phyloP scores from a whole-genome alignment of 306 rosid genomes.

The Hylodesmum podocarpum region DNA sequence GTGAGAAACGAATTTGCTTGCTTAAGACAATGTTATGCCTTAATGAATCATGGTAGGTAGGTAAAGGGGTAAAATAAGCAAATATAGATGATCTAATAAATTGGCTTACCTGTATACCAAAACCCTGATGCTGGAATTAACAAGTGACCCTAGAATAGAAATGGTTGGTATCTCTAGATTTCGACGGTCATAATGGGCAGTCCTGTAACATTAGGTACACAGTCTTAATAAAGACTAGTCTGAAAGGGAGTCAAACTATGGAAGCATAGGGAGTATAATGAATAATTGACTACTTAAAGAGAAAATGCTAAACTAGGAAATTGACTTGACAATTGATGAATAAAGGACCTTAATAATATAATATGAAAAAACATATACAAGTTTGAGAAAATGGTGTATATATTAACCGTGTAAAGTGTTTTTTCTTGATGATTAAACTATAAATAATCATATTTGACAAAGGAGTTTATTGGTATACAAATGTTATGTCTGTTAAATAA shows the following conservation, averaged over 20 bases:
- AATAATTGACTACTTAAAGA: too few species aligned
- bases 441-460: too few species aligned
- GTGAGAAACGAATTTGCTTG: not conserved
- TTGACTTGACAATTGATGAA: not conserved
- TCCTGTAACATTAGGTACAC: not conserved
- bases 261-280: not conserved
- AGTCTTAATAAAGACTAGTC: not conserved
- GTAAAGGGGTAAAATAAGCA: not conserved
- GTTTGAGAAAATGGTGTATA: too few species aligned
- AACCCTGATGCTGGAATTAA: slow-evolving; percentile 36
- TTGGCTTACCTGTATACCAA: slow-evolving; percentile 40
- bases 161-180: slow-evolving; percentile 33
- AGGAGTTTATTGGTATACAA: too few species aligned
- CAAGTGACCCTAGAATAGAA: slow-evolving; percentile 33
- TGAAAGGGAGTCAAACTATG: not conserved
- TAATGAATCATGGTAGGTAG: not conserved
- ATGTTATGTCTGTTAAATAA: too few species aligned
- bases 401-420: too few species aligned
- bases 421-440: too few species aligned
- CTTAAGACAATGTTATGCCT: not conserved
- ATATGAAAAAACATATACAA: not conserved
- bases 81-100: too few species aligned
- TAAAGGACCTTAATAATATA: too few species aligned
- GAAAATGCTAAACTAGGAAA: not conserved
- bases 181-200: slow-evolving; percentile 23